phyloP scores from a whole-genome alignment of 1,284 basidiomycete species.

The Moesziomyces antarcticus region DNA sequence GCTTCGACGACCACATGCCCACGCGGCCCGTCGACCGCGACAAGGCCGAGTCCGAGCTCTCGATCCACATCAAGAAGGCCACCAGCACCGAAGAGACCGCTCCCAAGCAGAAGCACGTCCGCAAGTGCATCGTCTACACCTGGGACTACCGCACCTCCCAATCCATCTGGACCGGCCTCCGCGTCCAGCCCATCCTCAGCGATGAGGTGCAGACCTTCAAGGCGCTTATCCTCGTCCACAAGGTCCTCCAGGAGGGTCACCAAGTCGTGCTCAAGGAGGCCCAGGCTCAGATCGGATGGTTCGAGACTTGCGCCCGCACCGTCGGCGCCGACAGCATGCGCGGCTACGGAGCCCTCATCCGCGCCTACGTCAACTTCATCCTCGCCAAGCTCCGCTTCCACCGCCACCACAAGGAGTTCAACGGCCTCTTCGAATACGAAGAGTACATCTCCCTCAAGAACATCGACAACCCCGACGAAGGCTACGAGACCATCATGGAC shows the following conservation, averaged over 20 bases:
- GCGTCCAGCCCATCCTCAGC: slow-evolving; percentile 66
- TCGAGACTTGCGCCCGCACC: slow-evolving; percentile 66
- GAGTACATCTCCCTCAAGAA: slow-evolving; percentile 68
- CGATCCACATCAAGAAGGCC: slow-evolving; percentile 66
- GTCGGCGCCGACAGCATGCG: slow-evolving; percentile 59
- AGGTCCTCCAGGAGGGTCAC: slow-evolving; percentile 67
- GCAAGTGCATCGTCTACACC: slow-evolving; percentile 68
- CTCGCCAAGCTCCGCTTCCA: slow-evolving; percentile 67
- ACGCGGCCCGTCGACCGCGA: slow-evolving; percentile 66
- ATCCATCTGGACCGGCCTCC: slow-evolving; percentile 65
- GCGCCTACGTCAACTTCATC: slow-evolving; percentile 66
- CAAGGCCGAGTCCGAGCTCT: slow-evolving; percentile 65
- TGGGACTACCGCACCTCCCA: slow-evolving; percentile 67
- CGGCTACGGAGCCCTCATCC: slow-evolving; percentile 64
- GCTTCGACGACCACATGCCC: slow-evolving; percentile 59
- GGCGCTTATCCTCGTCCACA: slow-evolving; percentile 67
- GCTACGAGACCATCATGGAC: slow-evolving; percentile 68
- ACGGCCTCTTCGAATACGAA: slow-evolving; percentile 67
- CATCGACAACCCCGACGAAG: slow-evolving; percentile 68
- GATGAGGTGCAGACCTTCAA: slow-evolving; percentile 68
- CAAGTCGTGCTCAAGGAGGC: slow-evolving; percentile 65
- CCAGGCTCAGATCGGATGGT: slow-evolving; percentile 66
- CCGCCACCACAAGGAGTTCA: slow-evolving; percentile 67
- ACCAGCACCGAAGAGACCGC: slow-evolving; percentile 64
- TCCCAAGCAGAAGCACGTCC: slow-evolving; percentile 68